A percentile compares a stretch with the other conserved stretches of the same genome.
phyloP scores from a whole-genome alignment of 805 yeast genomes.

The Metschnikowia aberdeeniae region DNA sequence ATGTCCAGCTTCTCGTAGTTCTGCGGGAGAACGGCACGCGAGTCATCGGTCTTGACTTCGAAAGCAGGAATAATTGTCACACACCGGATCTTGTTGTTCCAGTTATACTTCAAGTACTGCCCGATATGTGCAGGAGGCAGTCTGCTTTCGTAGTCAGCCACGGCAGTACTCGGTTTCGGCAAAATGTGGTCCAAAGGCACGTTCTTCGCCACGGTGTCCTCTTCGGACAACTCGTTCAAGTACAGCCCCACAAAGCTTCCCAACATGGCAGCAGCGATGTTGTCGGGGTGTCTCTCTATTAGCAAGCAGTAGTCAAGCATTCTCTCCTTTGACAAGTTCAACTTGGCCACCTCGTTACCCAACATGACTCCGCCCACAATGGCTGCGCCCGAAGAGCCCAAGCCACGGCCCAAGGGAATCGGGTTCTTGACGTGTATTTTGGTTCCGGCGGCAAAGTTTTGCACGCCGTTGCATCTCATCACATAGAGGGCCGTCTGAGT shows the following conservation, averaged over 20 bases:
- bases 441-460: conserved; percentile 81
- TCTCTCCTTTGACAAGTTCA: conserved; percentile 70
- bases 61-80: conserved; percentile 90
- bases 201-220: conserved; percentile 70
- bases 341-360: conserved; percentile 78
- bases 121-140: conserved; percentile 82
- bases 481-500: conserved; percentile 93
- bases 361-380: conserved; percentile 94
- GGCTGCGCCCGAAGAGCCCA: conserved; percentile 98
- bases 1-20: conserved; percentile 76
- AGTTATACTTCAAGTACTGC: conserved; percentile 78
- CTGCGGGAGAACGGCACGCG: conserved; percentile 85
- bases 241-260: conserved; percentile 98
- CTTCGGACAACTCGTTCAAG: conserved; percentile 70
- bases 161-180: conserved; percentile 67
- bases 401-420: conserved; percentile 93
- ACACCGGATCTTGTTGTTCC: conserved; percentile 81
- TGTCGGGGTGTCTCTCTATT: conserved; percentile 98
- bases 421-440: conserved; percentile 78
- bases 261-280: conserved; percentile 97
- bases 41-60: conserved; percentile 88
- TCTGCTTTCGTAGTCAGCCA: conserved; percentile 34
- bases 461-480: conserved; percentile 73
- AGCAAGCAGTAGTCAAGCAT: conserved; percentile 91
- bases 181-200: conserved; percentile 83